Conservation (phyloP, 2,329 filamentous ascomycete genomes). For the Neobulgaria alba region DNA sequence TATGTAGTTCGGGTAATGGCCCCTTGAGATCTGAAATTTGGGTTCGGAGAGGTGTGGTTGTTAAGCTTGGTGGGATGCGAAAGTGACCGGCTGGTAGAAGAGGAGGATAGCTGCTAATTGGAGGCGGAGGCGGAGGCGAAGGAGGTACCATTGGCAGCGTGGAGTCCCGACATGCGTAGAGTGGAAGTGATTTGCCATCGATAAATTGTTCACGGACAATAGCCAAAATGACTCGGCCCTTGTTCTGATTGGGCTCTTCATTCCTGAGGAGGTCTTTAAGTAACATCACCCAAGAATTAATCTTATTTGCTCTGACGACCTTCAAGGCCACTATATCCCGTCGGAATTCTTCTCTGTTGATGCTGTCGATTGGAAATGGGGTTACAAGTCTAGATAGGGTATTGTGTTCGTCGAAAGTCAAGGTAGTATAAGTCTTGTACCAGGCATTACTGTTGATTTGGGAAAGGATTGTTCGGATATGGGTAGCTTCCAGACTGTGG, state of each 20-base stretch:
- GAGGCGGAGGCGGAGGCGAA: constrained; percentile 2
- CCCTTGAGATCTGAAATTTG: no score
- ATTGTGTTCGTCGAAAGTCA: constrained; percentile 12
- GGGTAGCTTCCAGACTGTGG: constrained; percentile 23
- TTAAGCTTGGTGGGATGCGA: neutral
- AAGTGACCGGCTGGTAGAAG: neutral
- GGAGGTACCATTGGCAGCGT: neutral
- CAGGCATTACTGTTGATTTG: constrained; percentile 21
- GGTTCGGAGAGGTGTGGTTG: no score
- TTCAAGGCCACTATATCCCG: constrained; percentile 22
- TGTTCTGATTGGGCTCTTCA: neutral
- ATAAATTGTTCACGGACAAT: constrained; percentile 21
- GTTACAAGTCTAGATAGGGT: constrained; percentile 9
- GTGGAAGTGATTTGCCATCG: constrained; percentile 11
- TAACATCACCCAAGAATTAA: constrained; percentile 15
- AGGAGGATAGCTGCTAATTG: neutral
- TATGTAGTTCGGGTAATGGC: no score
- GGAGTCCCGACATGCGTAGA: neutral
- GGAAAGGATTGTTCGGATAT: constrained; percentile 22
- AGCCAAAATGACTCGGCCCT: constrained; percentile 16
- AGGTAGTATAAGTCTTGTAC: constrained; percentile 20
- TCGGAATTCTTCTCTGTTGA: constrained; percentile 5
- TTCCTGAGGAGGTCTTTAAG: constrained; percentile 8
- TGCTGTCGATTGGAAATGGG: constrained; percentile 2
- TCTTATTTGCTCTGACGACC: constrained; percentile 15